These are phyloP conservation scores for Leishmania major DNA, from an alignment of 208 protist genomes.

Conservation along the genomic window DNA sequence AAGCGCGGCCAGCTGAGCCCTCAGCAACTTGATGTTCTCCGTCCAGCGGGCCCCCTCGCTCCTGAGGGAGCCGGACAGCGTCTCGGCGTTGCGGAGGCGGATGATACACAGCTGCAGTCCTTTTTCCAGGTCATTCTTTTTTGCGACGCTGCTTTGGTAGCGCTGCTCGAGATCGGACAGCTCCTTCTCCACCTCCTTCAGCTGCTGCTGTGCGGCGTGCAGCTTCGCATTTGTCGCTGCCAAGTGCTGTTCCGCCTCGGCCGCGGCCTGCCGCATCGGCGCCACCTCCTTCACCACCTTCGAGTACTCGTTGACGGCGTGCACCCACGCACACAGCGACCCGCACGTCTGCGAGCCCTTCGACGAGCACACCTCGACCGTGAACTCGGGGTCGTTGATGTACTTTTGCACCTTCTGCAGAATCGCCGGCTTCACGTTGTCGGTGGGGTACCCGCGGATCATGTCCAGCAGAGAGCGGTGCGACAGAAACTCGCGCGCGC, in stretches of 20 bases:
- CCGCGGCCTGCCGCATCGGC: constrained; percentile 93
- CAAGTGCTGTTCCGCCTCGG: constrained; percentile 89
- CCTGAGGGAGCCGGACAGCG: constrained; percentile 93
- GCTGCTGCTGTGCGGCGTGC: constrained; percentile 81
- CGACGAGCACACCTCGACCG: constrained; percentile 89
- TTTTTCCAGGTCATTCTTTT: constrained; percentile 91
- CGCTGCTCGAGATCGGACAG: constrained; percentile 88
- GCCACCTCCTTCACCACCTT: constrained; percentile 96
- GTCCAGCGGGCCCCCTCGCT: constrained; percentile 95
- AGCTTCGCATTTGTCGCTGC: constrained; percentile 90
- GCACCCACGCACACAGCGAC: constrained; percentile 96
- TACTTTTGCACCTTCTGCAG: constrained; percentile 94
- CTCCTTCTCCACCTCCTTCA: constrained; percentile 93
- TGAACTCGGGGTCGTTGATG: constrained; percentile 95
- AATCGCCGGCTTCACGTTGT: constrained; percentile 92
- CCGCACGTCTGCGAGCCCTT: constrained; percentile 95
- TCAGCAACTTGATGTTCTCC: constrained; percentile 87
- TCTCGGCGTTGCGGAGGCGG: constrained; percentile 94
- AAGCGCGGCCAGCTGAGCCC: constrained; percentile 70
- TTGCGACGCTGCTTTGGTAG: constrained; percentile 86
- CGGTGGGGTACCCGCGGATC: constrained; percentile 95
- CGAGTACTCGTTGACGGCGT: constrained; percentile 95
- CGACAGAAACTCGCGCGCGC: constrained; percentile 90
- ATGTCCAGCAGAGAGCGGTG: constrained; percentile 94
- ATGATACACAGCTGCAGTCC: constrained; percentile 86